These are phyloP conservation scores for Cytospora piceicola DNA, from an alignment of 2,329 filamentous ascomycete genomes.

Conservation along the genomic window DNA sequence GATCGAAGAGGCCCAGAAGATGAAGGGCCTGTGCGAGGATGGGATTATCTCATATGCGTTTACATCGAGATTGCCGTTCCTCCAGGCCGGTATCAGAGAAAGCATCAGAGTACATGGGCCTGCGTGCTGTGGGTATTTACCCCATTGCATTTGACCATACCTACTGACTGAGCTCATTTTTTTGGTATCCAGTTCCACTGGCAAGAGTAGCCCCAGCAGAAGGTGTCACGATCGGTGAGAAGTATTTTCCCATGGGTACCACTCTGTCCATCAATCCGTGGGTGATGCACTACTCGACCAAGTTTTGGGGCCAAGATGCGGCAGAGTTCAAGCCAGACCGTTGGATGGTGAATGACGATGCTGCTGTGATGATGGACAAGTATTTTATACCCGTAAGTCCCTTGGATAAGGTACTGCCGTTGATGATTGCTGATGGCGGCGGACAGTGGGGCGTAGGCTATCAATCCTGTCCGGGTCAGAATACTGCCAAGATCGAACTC, in stretches of 20 bases:
- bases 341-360: conserved; percentile 31
- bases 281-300: conserved; percentile 37
- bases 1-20: conserved; percentile 32
- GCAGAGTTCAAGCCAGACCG: conserved; percentile 34
- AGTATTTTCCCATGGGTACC: conserved; percentile 37
- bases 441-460: conserved; percentile 15
- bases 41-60: conserved; percentile 35
- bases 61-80: conserved; percentile 39
- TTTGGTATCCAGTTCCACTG: conserved; percentile 33
- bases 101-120: conserved; percentile 34
- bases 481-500: conserved; percentile 11
- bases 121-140: too few species aligned
- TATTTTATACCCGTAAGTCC: conserved; percentile 35
- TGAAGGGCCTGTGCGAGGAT: conserved; percentile 24
- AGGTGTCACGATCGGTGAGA: conserved; percentile 36
- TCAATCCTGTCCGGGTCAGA: conserved; percentile 14
- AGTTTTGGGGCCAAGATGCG: conserved; percentile 34
- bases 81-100: conserved; percentile 43
- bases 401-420: not conserved
- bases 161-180: too few species aligned
- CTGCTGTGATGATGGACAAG: conserved; percentile 30
- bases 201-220: conserved; percentile 36
- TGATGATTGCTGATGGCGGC: not conserved
- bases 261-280: conserved; percentile 34
- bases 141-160: too few species aligned